Evolutionary conservation across 225 moss, liverwort and hornwort species (phyloP), one percentile per base, ranked within the genome.

Genomic region (Physcomitrium patens): DNA sequence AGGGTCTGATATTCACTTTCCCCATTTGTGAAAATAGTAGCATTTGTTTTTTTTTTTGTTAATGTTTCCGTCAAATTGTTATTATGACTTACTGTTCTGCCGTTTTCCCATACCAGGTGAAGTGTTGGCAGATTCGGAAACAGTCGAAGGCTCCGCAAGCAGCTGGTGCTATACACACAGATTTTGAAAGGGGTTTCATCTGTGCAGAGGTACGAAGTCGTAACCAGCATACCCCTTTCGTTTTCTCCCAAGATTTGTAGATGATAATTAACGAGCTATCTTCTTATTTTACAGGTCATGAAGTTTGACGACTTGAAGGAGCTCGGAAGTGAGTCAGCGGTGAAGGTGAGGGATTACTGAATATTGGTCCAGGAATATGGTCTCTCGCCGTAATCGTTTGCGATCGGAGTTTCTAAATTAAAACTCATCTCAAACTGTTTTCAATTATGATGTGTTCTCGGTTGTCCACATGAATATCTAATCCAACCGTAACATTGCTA

Each of bases 41-140:
- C 7, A 37, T 37, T 1, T 24, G 24, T 24, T 37, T 37, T 37
- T 37, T 37, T 37, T 37, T 37, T 18, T 27, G n/a, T 15, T 31
- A 24, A 51, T 20, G 9, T 47, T 41, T 73, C 42, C 65, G 54
- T 1, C 31, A 66, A 52, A 20, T 11, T 26, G 37, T 75, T 57
- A 59, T 27, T 62, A 63, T 15, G n/a, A 48, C 15, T 53, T 9
- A 41, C 46, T 57, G 1, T 45, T 57, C 3, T 56, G 57, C 44
- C 14, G 27, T 63, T 52, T 52, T 81, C 63, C 59, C 61, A 42
- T 69, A 20, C 28, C 76, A 94, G 94, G 99, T 99, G 48, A 99
- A 99, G 81, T 99, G 99, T 78, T 99, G 99, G 99, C 95, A 95
- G 84, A 95, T 99, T 62, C 80, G 99, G 76, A 99, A 87, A 72